phyloP scores from a whole-genome alignment of 306 rosid genomes.

The Chamaecrista fasciculata region DNA sequence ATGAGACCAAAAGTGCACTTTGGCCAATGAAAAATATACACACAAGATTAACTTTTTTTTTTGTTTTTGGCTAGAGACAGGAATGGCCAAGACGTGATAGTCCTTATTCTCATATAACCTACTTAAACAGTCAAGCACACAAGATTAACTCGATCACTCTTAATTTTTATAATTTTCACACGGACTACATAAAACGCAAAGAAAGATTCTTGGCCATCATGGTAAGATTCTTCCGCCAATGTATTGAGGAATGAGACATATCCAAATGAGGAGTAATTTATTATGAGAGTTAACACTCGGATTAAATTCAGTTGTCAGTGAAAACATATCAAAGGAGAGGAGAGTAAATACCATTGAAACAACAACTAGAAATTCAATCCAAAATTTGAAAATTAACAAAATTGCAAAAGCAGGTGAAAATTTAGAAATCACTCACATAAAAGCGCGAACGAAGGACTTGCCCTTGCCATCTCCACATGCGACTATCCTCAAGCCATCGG shows the following conservation, averaged over 20 bases:
- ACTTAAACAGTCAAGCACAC: no score
- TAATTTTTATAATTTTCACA: no score
- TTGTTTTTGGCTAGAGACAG: no score
- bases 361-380: not conserved
- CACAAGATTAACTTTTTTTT: no score
- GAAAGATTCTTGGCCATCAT: not conserved
- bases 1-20: no score
- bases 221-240: no score
- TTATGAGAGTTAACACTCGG: not conserved
- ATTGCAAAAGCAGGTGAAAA: not conserved
- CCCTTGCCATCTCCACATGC: constrained; percentile 95
- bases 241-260: no score
- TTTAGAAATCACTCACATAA: constrained; percentile 47
- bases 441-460: constrained; percentile 92
- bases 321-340: not conserved
- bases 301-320: not conserved
- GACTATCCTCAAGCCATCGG: constrained; percentile 78
- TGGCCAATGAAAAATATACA: no score
- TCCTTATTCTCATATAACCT: no score
- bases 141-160: no score
- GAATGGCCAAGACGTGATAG: no score
- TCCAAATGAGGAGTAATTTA: no score
- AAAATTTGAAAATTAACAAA: not conserved
- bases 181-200: not conserved
- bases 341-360: not conserved